Evolutionary conservation across 2,329 filamentous ascomycete species (phyloP).

Genomic region (Clonostachys byssicola): DNA sequence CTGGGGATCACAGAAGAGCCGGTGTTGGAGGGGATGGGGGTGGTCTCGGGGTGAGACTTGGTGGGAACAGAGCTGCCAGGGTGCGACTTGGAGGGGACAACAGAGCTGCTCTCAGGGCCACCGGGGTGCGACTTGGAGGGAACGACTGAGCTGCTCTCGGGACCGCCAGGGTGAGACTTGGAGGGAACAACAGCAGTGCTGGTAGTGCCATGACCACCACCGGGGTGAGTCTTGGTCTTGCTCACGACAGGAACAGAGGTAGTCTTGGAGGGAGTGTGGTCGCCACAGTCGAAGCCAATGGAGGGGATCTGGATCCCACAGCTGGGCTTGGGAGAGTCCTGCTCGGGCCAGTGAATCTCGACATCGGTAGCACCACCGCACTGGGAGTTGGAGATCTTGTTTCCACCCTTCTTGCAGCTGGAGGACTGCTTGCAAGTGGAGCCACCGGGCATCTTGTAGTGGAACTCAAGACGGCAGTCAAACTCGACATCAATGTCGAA

Average conservation of each 20-base stretch:
- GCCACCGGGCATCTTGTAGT: constrained; percentile 83
- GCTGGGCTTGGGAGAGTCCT: constrained; percentile 47
- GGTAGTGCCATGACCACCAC: constrained; percentile 11
- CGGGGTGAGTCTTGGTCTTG: constrained; percentile 11
- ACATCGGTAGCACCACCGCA: constrained; percentile 89
- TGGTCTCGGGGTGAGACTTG: constrained; percentile 1
- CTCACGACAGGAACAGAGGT: constrained; percentile 1
- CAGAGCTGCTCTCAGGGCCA: background rate
- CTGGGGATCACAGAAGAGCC: background rate
- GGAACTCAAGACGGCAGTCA: constrained; percentile 77
- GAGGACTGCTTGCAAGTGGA: constrained; percentile 75
- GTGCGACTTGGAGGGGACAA: constrained; percentile 1
- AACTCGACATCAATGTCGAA: constrained; percentile 72
- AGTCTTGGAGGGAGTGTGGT: constrained; percentile 10
- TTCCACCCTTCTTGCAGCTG: constrained; percentile 54
- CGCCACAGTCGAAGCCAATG: constrained; percentile 69
- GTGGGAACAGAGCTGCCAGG: background rate
- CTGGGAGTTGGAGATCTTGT: constrained; percentile 55
- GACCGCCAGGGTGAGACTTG: background rate
- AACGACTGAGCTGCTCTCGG: background rate
- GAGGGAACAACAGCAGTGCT: constrained; percentile 6
- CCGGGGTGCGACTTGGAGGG: constrained; percentile 1
- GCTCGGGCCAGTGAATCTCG: constrained; percentile 61
- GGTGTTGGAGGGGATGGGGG: constrained; percentile 1
- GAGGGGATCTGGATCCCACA: constrained; percentile 73